Percentiles rank a stretch among this genome's conserved stretches.
phyloP scores from a whole-genome alignment of 129 eudicot species.

The Centrapalus pauciflorus region DNA sequence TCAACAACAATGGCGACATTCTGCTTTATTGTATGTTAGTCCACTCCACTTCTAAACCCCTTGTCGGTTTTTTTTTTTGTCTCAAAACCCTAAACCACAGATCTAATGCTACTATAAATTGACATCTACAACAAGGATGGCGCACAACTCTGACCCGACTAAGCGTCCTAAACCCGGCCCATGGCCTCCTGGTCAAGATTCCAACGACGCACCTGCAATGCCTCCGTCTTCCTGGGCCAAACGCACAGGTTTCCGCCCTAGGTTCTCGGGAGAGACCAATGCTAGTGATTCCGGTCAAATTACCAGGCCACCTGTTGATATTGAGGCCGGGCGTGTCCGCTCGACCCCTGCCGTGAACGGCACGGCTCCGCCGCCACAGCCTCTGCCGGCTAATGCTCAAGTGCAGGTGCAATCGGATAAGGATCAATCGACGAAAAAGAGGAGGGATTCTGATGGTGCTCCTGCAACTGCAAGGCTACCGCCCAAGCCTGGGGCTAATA shows the following conservation, averaged over 20 bases:
- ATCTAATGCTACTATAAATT: conserved; percentile 20
- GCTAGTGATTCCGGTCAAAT: conserved; percentile 69
- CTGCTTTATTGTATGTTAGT: not conserved
- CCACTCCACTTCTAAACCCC: not conserved
- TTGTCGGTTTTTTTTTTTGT: not conserved
- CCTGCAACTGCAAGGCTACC: conserved; percentile 25
- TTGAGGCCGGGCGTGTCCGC: conserved; percentile 57
- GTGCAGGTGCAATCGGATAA: conserved; percentile 18
- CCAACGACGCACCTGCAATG: conserved; percentile 49
- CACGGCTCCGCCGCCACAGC: conserved; percentile 15
- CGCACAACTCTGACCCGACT: conserved; percentile 56
- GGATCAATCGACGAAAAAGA: conserved; percentile 44
- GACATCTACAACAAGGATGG: conserved; percentile 11
- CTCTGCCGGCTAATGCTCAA: not conserved
- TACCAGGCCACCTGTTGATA: conserved; percentile 38
- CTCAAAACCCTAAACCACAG: conserved; percentile 32
- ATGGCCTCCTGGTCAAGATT: conserved; percentile 57
- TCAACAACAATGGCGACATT: conserved; percentile 17
- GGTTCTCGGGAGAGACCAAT: conserved; percentile 92
- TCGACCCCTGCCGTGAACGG: conserved; percentile 37
- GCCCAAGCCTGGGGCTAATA: conserved; percentile 21
- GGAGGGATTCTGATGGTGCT: conserved; percentile 52
- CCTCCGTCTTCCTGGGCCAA: conserved; percentile 98
- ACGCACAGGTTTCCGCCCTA: conserved; percentile 90
- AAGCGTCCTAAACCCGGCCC: conserved; percentile 63